These are phyloP conservation scores for Fraxinus cuspidata DNA, from an alignment of 257 asterid genomes.

Conservation along the genomic window DNA sequence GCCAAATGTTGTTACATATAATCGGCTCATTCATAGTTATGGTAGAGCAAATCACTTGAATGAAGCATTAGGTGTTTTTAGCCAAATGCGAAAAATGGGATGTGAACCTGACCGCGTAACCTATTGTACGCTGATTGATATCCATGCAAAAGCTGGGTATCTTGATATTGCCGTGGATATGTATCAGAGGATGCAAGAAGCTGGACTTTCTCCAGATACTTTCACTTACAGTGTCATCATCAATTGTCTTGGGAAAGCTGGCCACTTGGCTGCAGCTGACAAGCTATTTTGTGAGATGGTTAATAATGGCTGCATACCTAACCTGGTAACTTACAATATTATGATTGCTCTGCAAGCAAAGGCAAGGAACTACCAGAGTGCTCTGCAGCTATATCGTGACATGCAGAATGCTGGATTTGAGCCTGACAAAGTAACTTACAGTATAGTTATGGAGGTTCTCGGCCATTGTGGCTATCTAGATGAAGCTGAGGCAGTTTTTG, in stretches of 20 bases:
- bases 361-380: slow-evolving; percentile 81
- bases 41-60: slow-evolving; percentile 86
- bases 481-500: slow-evolving; percentile 87
- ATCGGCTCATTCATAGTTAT: slow-evolving; percentile 90
- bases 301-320: slow-evolving; percentile 80
- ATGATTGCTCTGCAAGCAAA: slow-evolving; percentile 94
- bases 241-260: slow-evolving; percentile 94
- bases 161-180: slow-evolving; percentile 85
- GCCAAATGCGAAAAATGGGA: slow-evolving; percentile 69
- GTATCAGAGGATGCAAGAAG: slow-evolving; percentile 90
- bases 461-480: slow-evolving; percentile 94
- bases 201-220: slow-evolving; percentile 94
- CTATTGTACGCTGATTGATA: slow-evolving; percentile 90
- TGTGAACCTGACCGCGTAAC: slow-evolving; percentile 96
- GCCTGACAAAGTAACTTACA: slow-evolving; percentile 94
- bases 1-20: slow-evolving; percentile 88
- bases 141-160: slow-evolving; percentile 95
- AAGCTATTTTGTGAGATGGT: slow-evolving; percentile 88
- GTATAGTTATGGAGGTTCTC: slow-evolving; percentile 95
- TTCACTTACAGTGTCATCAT: slow-evolving; percentile 97
- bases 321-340: slow-evolving; percentile 83
- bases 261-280: slow-evolving; percentile 79
- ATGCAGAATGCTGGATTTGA: slow-evolving; percentile 91
- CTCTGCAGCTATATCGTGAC: slow-evolving; percentile 82
- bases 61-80: slow-evolving; percentile 76